Base-by-base conservation (phyloP, 2,329 filamentous ascomycete species). In the Aspergillus felis region DNA sequence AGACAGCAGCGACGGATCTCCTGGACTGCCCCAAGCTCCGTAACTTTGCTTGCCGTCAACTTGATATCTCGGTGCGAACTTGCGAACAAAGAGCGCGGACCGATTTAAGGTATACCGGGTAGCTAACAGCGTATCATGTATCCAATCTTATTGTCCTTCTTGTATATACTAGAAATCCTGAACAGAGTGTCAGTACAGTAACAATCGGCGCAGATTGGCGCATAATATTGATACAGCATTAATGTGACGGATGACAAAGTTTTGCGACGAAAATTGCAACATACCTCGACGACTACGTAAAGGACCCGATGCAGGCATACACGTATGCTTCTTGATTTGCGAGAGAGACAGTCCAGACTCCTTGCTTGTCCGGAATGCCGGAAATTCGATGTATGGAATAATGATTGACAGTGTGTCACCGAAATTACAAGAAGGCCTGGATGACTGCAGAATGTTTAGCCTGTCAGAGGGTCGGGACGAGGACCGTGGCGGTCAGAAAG, bases 401-500 rank as follows among this genome's bases (percentile, higher is more conserved):
- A 22, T 35, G 32, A 17, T 14, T 17, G 32, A 14, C 32, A 35
- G 6, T 35, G n/a, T 44, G 22, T 44, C 41, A 22, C 22, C 44
- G 27, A 25, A 47, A 25, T 22, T 24, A 47, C 14, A 47, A 24
- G 1, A 27, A 25, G 9, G 38, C 38, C 17, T 8, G n/a, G 41
- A 44, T 22, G n/a, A 22, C 41, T 44, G 24, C 24, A 42, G 51
- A 47, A 27, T 38, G 27, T 20, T n/a, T 14, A 35, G 57, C 61
- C 61, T 62, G 59, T 64, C 55, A 64, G 51, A 61, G 48, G 24
- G 25, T 54, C 44, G 38, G 55, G 53, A 53, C 44, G 51, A 59
- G 58, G 54, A 61, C 57, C 59, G 62, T 64, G 62, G 61, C 59
- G 54, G 57, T 47, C 44, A 12, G 22, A 47, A 58, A 55, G 54